Evolutionary conservation across 768 basidiomycete genomes (phyloP), one percentile per base, ranked within the genome.

Genomic region (Boletus sp.): DNA sequence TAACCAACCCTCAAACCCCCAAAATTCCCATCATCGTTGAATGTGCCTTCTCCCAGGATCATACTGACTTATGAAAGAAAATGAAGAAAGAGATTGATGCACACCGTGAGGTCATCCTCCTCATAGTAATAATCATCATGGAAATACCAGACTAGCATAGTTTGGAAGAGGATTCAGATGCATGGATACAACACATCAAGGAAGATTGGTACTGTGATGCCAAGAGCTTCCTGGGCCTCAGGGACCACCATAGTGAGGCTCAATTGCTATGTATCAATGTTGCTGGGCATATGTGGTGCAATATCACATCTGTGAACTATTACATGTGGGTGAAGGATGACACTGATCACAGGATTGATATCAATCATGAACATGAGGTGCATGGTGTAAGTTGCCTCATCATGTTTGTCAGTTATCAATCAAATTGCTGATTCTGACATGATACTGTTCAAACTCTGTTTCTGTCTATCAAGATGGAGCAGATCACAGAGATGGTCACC

Each of bases 21-120:
- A 7, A 30, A 33, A 33, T 56, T 20, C 44, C 42, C 1, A 0
- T 50, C 39, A 4, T 52, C 5, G 29, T 39, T 7, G 50, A 56
- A 32, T 56, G 55, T 11, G 7, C 37, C 12, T 56, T 56, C 42
- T 56, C 30, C 44, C 50, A 56, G 49, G 24, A 52, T 15, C 12
- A 8, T 8, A 18, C 15, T 17, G 44, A 20, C 6, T 12, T 24
- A 12, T 44, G 42, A 11, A 46, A 15, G 24, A 57, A 57, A 24
- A 20, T 48, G 30, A 47, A 42, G 20, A 29, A 28, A 6, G 50
- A 57, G 17, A 40, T 57, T 10, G 8, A n/a, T 42, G 37, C 24
- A 1, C 56, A 48, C 37, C 50, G 39, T 2, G 45, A 57, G 20
- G 51, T 57, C 3, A 30, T 37, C 24, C 40, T 57, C 7, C 20